A percentile compares a stretch with the other conserved stretches of the same genome.
These are phyloP conservation scores for Salix suchowensis DNA, from an alignment of 345 rosid species.

Conservation along the genomic window DNA sequence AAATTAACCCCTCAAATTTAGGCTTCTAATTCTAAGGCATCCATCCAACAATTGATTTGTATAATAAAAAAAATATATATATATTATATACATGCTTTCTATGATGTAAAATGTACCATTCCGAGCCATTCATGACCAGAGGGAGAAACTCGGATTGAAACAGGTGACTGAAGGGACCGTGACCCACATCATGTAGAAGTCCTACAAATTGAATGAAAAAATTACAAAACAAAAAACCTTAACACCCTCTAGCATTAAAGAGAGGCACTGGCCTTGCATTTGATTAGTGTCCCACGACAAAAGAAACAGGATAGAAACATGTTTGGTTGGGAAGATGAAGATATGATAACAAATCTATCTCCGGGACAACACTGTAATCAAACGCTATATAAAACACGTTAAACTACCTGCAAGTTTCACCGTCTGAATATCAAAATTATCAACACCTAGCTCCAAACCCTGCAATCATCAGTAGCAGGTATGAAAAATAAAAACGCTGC, in stretches of 20 bases:
- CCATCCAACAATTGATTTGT: neutral
- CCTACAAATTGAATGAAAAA: constrained; percentile 43
- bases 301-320: neutral
- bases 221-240: neutral
- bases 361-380: too few relatives aligned
- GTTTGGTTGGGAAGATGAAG: too few relatives aligned
- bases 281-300: too few relatives aligned
- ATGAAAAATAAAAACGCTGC: neutral
- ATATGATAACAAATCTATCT: too few relatives aligned
- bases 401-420: constrained; percentile 81
- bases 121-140: constrained; percentile 35
- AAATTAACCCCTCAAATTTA: neutral
- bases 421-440: constrained; percentile 68
- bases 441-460: constrained; percentile 85
- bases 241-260: neutral
- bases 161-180: constrained; percentile 94
- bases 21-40: neutral
- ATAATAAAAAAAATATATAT: too few relatives aligned
- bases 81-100: neutral
- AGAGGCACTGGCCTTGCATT: neutral
- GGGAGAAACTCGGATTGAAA: constrained; percentile 94
- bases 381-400: too few relatives aligned
- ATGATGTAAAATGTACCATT: constrained; percentile 48
- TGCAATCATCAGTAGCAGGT: constrained; percentile 13
- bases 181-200: constrained; percentile 90